Evolutionary conservation across 805 yeast genomes (phyloP), one percentile per base, ranked within the genome.

Genomic region (Nakazawaea holstii): DNA sequence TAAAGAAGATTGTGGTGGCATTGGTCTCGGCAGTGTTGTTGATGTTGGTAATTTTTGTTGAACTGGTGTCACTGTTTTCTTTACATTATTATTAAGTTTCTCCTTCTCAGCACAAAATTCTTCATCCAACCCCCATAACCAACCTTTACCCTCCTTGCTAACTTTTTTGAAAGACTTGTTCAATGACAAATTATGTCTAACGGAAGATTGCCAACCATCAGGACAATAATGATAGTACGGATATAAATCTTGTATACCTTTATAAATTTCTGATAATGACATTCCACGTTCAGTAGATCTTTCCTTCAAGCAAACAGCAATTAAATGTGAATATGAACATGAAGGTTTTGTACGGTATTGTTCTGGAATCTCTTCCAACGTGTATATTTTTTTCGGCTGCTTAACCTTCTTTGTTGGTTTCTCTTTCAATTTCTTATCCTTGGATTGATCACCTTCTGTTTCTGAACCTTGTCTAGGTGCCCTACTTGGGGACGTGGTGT

Each of bases 161-260:
- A 86, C 83, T 59, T 86, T 86, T 45, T 79, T 74, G 68, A 92
- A 94, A 6, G 92, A 82, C 66, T 88, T 89, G 66, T 90, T 90
- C 54, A 89, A 72, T 20, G 92, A 84, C 35, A 94, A 71, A 57
- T 90, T 91, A 66, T 94, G 99, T 44, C 95, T 77, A 15, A 94
- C 95, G 0, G 95, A 81, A 59, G 87, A 84, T 67, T 94, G 99
- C 99, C 99, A 94, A 2, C 98, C 98, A 63, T 90, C 96, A 0
- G 95, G 92, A 58, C 97, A 91, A 65, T 88, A 92, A 57, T 83
- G 78, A 67, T 88, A 94, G 68, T 87, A 94, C 2, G 98, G 98
- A 65, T 85, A 92, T 10, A 87, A 64, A 39, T 87, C 95, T 63
- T 87, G 86, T 42, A 94, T 90, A 1, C 89, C 87, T 46, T 84